phyloP scores from a whole-genome alignment of 441 rosid genomes.

The Erodium moschatum region DNA sequence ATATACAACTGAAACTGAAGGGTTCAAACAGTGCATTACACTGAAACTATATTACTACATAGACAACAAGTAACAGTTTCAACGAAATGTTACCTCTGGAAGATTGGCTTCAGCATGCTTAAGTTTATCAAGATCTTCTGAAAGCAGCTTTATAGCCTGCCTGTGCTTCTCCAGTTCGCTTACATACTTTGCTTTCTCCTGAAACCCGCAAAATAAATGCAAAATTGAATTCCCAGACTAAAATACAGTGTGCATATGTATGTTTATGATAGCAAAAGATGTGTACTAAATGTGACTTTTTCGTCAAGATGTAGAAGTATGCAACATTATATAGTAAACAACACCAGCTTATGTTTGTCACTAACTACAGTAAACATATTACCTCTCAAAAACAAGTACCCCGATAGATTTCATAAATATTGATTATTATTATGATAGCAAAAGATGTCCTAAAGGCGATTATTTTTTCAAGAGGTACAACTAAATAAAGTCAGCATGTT shows the following conservation, averaged over 20 bases:
- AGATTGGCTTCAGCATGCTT: constrained; percentile 66
- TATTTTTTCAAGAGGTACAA: too few species aligned
- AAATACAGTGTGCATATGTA: background rate
- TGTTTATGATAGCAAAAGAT: background rate
- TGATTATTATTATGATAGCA: too few species aligned
- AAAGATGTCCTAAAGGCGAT: too few species aligned
- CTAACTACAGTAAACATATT: too few species aligned
- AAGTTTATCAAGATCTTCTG: constrained; percentile 65
- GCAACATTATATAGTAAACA: background rate
- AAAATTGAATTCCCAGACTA: background rate
- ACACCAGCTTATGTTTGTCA: background rate
- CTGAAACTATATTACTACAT: too few species aligned
- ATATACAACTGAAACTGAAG: too few species aligned
- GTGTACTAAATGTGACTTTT: background rate
- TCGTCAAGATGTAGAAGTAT: background rate
- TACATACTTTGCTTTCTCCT: constrained; percentile 51
- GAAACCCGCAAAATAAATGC: constrained; percentile 10
- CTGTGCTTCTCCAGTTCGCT: constrained; percentile 65
- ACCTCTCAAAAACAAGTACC: too few species aligned
- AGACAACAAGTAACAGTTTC: background rate
- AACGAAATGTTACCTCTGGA: constrained; percentile 56
- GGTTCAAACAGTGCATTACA: background rate
- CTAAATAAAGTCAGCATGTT: too few species aligned
- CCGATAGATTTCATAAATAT: too few species aligned
- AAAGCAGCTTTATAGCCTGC: constrained; percentile 50